These are phyloP conservation scores for Neostapfia colusana DNA, from an alignment of 176 grass and related monocot genomes.

Conservation along the genomic window DNA sequence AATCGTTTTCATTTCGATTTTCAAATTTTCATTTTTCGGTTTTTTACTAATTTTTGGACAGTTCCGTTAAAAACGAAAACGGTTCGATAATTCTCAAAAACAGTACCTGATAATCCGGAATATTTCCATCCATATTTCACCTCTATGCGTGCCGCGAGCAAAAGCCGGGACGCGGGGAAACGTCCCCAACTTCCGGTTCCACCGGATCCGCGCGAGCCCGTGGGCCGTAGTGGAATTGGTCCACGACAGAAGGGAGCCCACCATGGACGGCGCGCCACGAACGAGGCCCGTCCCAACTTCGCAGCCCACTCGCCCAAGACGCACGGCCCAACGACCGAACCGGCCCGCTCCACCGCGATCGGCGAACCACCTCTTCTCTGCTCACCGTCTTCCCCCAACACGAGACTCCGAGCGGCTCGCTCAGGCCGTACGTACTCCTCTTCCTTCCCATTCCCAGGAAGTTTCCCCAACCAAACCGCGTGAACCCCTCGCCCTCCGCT, in stretches of 20 bases:
- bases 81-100: no score
- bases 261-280: no score
- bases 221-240: background rate
- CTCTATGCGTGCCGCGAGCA: background rate
- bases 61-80: no score
- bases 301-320: background rate
- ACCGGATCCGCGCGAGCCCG: background rate
- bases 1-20: no score
- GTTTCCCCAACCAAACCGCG: slow-evolving; percentile 8
- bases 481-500: background rate
- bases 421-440: background rate
- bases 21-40: no score
- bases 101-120: no score
- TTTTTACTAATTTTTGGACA: no score
- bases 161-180: background rate
- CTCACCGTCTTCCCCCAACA: background rate
- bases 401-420: background rate
- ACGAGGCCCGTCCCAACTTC: background rate
- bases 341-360: background rate
- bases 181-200: background rate
- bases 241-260: no score
- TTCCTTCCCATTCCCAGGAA: background rate
- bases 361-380: background rate
- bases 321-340: background rate
- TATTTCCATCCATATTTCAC: no score